Base-by-base conservation (phyloP, 1,139 yeast genomes). In the Geotrichum fermentans region DNA sequence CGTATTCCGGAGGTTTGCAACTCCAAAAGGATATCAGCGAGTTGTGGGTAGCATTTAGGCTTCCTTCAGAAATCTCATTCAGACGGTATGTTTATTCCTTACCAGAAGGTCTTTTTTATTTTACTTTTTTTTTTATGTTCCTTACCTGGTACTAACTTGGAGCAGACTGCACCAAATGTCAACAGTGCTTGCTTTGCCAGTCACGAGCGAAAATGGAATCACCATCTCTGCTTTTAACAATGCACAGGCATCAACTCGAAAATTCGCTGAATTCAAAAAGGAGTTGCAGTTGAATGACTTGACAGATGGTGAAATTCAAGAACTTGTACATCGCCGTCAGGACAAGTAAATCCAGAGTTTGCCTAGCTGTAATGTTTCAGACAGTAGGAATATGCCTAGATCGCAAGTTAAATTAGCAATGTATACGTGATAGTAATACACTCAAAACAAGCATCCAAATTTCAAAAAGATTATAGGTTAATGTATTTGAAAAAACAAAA, bases 1-100 rank as follows among this genome's bases (percentile, higher is more conserved):
- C 74, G 40, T 55, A 59, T 13, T 44, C 55, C 0, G 95, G 95
- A 0, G 74, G 80, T 1, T 57, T 58, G 6, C 90, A 83, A 59
- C 69, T 88, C 20, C 61, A 68, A 5, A 56, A 63, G 3, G 95
- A 87, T 62, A 68, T 82, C 34, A 62, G 43, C 16, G 43, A 40
- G 56, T 67, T 29, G 61, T 83, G 47, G 65, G 62, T 53, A 34
- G 38, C 40, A 7, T 48, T 53, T 29, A 42, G 62, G 52, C 43
- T 73, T 56, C 58, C 61, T 41, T 30, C 64, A 58, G 50, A 61
- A 61, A 18, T 68, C 53, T 53, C 54, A 13, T 21, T 63, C 56
- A 29, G 43, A 29, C 35, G 43, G 43, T 40, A 30, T 8, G 43
- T 40, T 10, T 11, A 10, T 21, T 21, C 14, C 34, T 13, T n/a